These are phyloP conservation scores for Tausonia pullulans DNA, from an alignment of 1,284 basidiomycete species.

Conservation along the genomic window DNA sequence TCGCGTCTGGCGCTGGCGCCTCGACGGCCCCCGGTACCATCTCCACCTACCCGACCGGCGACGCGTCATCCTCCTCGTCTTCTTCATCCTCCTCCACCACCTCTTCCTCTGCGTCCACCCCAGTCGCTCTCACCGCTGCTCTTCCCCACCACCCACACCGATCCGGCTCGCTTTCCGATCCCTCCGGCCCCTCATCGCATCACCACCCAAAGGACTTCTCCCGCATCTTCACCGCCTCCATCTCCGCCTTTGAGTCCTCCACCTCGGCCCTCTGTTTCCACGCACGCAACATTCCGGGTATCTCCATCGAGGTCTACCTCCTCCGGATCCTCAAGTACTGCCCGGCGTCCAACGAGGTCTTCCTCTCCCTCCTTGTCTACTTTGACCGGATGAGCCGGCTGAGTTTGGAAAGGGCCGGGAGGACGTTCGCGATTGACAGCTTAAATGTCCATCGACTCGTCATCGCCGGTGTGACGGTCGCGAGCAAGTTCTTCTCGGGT, in stretches of 20 bases:
- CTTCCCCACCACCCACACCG: slow-evolving; percentile 20
- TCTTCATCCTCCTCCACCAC: neutral
- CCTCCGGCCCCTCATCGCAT: slow-evolving; percentile 14
- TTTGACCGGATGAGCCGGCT: slow-evolving; percentile 67
- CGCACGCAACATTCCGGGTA: slow-evolving; percentile 88
- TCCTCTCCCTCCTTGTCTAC: slow-evolving; percentile 85
- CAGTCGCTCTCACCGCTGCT: slow-evolving; percentile 16
- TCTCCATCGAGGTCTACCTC: slow-evolving; percentile 88
- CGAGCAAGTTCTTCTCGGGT: slow-evolving; percentile 90
- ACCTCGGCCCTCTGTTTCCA: slow-evolving; percentile 85
- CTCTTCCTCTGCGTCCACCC: neutral
- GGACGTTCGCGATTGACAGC: slow-evolving; percentile 86
- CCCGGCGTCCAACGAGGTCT: slow-evolving; percentile 96
- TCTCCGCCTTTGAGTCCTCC: slow-evolving; percentile 21
- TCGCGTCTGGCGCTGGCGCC: neutral
- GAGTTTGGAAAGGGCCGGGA: slow-evolving; percentile 34
- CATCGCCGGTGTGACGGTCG: slow-evolving; percentile 94
- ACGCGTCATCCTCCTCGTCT: neutral
- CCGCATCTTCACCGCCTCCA: slow-evolving; percentile 12
- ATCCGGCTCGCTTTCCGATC: slow-evolving; percentile 13
- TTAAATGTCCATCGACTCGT: slow-evolving; percentile 94
- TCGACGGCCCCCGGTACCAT: neutral
- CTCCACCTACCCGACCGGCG: slow-evolving; percentile 2
- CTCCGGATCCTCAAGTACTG: slow-evolving; percentile 95
- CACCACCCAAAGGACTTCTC: neutral